Conservation (phyloP, 129 eudicot genomes). For the Helichrysum umbraculigerum region DNA sequence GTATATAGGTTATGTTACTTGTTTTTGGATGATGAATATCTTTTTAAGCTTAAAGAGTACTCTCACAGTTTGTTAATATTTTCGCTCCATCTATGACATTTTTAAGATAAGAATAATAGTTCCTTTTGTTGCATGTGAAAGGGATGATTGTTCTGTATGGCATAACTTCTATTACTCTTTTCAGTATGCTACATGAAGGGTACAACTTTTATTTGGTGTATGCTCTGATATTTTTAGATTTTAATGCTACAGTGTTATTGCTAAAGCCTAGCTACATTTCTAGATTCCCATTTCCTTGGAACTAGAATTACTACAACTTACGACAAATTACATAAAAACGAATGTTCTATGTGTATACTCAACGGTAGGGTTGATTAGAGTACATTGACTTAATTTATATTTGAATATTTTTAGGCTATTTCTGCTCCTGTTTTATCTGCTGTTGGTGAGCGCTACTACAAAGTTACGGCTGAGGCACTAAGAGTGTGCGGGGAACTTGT, state of each 20-base stretch:
- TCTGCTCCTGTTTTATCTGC: slow-evolving; percentile 87
- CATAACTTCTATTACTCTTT: slow-evolving; percentile 9
- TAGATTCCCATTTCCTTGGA: background rate
- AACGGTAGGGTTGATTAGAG: background rate
- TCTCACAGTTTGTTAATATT: slow-evolving; percentile 1
- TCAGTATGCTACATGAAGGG: background rate
- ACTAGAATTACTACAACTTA: background rate
- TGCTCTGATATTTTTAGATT: background rate
- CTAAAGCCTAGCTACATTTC: no score
- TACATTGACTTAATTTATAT: background rate
- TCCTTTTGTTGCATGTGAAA: slow-evolving; percentile 14
- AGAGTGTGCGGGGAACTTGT: slow-evolving; percentile 99
- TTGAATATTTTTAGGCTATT: slow-evolving; percentile 56
- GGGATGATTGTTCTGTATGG: background rate
- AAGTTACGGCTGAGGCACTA: slow-evolving; percentile 97
- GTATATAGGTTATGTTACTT: background rate
- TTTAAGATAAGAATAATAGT: background rate
- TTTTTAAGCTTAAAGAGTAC: slow-evolving; percentile 13
- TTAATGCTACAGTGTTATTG: background rate
- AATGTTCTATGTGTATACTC: background rate
- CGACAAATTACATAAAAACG: background rate
- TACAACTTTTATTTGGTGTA: background rate
- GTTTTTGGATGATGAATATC: background rate
- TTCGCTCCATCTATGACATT: background rate
- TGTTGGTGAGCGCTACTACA: slow-evolving; percentile 97